Evolutionary conservation across 2,329 filamentous ascomycete genomes (phyloP), one percentile per base, ranked within the genome.

Genomic region (Botrytis elliptica): DNA sequence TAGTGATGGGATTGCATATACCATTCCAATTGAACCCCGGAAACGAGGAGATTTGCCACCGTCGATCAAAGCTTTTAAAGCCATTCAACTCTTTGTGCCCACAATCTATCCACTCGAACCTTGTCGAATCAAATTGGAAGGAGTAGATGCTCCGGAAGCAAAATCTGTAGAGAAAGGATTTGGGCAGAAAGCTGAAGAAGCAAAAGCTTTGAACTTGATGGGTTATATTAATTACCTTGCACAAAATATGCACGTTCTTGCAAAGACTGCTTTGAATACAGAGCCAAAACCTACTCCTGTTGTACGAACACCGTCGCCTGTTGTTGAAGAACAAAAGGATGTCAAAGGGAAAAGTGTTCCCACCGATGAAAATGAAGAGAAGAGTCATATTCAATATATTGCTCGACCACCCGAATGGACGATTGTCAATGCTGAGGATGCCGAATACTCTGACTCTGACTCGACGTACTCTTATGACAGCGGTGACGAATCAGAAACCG

Each of bases 341-440:
- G 12, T 73, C 7, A 67, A 77, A 62, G 74, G 71, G 44, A 74
- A 72, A 74, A 71, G 72, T 44, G 76, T 79, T 10, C 74, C 80
- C 38, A 77, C 76, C 14, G 75, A 80, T 20, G 80, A 77, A 70
- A 77, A 79, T 73, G 76, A 79, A 6, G 89, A 88, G 42, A 88
- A 86, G 73, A 86, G 86, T 49, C 93, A 95, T 79, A 83, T 96
- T 67, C 88, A 91, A 74, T 84, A 92, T 74, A 93, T 96, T 71
- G 88, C 92, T 18, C 86, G 93, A 12, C 93, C 93, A 16, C 92
- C 92, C 0, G 93, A 97, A 81, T 97, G 93, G 93, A 77, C 75
- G 8, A 68, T 78, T 9, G 67, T 79, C n/a, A 75, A 79, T 82
- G 82, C 84, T n/a, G 84, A 84, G 6, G 81, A 82, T 33, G 71